Conservation (phyloP, 768 basidiomycete genomes). For the Fomitopsis serialis region DNA sequence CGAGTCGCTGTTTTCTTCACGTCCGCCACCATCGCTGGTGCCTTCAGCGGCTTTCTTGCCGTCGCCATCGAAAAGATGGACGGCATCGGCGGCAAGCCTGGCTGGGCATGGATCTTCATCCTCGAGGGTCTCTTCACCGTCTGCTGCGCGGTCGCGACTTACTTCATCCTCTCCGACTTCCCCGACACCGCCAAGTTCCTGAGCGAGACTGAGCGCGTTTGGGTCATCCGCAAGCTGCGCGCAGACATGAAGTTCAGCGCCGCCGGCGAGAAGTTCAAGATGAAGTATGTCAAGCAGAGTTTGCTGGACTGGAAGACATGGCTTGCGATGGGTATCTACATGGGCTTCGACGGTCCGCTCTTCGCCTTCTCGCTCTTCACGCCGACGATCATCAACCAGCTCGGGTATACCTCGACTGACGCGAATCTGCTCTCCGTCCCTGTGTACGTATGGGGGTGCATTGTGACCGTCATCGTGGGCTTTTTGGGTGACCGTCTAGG, state of each 20-base stretch:
- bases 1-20: slow-evolving; percentile 76
- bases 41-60: slow-evolving; percentile 66
- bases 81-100: slow-evolving; percentile 56
- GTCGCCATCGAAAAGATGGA: slow-evolving; percentile 68
- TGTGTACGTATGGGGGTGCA: slow-evolving; percentile 68
- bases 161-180: slow-evolving; percentile 75
- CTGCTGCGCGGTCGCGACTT: slow-evolving; percentile 51
- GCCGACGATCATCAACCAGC: slow-evolving; percentile 44
- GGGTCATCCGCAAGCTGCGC: slow-evolving; percentile 60
- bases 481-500: slow-evolving; percentile 56
- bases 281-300: slow-evolving; percentile 53
- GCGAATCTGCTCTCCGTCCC: slow-evolving; percentile 77
- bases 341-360: slow-evolving; percentile 56
- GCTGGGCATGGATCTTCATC: slow-evolving; percentile 73
- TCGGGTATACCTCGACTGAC: slow-evolving; percentile 59
- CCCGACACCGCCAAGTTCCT: slow-evolving; percentile 73
- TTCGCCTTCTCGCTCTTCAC: slow-evolving; percentile 51
- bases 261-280: slow-evolving; percentile 49
- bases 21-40: slow-evolving; percentile 74
- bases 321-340: slow-evolving; percentile 64
- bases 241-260: slow-evolving; percentile 64
- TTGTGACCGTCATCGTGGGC: slow-evolving; percentile 59
- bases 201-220: slow-evolving; percentile 54
- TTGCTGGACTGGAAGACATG: slow-evolving; percentile 72
- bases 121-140: slow-evolving; percentile 70